These are phyloP conservation scores for Oxyria digyna DNA, from an alignment of 148 eudicot genomes.

Conservation along the genomic window DNA sequence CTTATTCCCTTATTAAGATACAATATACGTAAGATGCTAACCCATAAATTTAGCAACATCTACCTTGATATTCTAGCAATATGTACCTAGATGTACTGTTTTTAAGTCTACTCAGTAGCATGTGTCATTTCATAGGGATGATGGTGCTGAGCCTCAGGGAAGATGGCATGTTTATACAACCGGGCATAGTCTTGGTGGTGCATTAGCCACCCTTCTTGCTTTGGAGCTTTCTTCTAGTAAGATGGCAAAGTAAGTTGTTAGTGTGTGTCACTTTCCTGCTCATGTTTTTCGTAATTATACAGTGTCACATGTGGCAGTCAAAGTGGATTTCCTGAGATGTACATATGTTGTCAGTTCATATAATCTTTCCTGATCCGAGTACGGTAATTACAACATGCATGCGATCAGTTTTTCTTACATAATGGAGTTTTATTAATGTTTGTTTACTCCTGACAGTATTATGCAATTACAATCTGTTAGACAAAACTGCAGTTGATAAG, in stretches of 20 bases:
- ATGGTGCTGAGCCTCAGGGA: conserved; percentile 26
- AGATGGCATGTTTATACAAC: conserved; percentile 88
- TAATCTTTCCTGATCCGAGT: neutral
- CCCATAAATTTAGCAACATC: neutral
- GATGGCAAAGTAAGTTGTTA: conserved; percentile 63
- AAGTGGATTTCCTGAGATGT: neutral
- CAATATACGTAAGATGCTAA: neutral
- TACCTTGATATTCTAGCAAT: neutral
- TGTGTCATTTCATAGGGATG: conserved; percentile 33
- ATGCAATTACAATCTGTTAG: neutral
- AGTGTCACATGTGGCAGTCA: neutral
- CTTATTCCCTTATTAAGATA: neutral
- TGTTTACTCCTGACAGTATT: neutral
- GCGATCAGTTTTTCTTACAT: neutral
- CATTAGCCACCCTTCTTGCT: conserved; percentile 90
- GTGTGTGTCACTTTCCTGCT: neutral
- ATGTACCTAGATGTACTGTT: neutral
- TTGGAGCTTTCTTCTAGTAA: conserved; percentile 91
- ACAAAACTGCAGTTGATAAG: too few relatives aligned
- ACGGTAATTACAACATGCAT: neutral
- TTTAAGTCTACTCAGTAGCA: neutral
- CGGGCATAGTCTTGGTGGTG: conserved; percentile 99
- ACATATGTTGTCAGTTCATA: neutral
- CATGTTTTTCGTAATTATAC: neutral
- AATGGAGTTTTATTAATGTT: neutral